Evolutionary conservation across 495 filamentous ascomycete species (phyloP).

Genomic region (Hypoxylon rickii): DNA sequence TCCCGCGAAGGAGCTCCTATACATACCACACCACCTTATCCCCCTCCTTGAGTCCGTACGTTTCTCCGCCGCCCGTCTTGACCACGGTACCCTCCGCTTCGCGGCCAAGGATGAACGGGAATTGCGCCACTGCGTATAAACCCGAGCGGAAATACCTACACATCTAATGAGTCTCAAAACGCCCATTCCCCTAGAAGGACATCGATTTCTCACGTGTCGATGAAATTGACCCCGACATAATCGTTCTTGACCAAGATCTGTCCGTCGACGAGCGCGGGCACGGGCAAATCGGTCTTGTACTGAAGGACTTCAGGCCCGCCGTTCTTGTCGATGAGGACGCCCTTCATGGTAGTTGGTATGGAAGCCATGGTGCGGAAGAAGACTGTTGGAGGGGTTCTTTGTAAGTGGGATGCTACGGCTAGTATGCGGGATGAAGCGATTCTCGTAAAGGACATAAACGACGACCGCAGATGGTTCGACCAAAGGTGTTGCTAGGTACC

Average conservation of each 20-base stretch:
- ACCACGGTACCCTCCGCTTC: slow-evolving; percentile 67
- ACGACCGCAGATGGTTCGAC: no score
- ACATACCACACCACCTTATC: slow-evolving; percentile 66
- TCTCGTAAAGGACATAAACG: slow-evolving; percentile 24
- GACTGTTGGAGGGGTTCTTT: no score
- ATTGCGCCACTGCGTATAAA: slow-evolving; percentile 71
- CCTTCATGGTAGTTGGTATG: slow-evolving; percentile 71
- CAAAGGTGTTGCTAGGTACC: no score
- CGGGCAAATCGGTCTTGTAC: slow-evolving; percentile 73
- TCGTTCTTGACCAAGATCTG: slow-evolving; percentile 86
- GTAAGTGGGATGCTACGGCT: no score
- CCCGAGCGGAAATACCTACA: slow-evolving; percentile 83
- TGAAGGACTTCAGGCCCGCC: slow-evolving; percentile 81
- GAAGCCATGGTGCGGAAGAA: slow-evolving; percentile 31
- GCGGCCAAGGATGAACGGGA: slow-evolving; percentile 81
- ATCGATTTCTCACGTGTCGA: slow-evolving; percentile 63
- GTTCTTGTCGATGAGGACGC: slow-evolving; percentile 71
- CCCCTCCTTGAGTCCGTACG: slow-evolving; percentile 59
- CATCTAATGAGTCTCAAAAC: not conserved
- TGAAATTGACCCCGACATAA: slow-evolving; percentile 86
- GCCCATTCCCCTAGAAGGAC: not conserved
- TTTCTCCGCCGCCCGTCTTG: slow-evolving; percentile 35
- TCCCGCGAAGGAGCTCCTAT: not conserved
- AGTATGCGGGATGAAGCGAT: slow-evolving; percentile 17
- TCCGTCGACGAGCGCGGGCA: slow-evolving; percentile 70